Conservation (phyloP, 2,329 filamentous ascomycete species). For the Magnaporthiopsis incrustans region DNA sequence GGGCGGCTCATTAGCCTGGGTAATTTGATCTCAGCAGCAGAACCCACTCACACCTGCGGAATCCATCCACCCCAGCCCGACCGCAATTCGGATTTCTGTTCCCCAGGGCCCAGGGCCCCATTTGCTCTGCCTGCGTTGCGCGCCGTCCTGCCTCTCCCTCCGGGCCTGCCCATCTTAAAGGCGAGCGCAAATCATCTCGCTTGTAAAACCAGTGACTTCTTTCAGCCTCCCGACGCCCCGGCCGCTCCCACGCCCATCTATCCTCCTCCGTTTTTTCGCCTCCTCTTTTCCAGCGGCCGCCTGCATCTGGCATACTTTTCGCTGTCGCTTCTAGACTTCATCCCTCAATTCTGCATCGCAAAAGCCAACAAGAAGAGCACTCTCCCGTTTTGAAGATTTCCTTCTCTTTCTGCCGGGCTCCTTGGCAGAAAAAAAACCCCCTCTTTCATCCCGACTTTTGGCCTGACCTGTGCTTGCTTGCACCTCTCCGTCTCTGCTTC, state of each 20-base stretch:
- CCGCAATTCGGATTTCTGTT: slow-evolving; percentile 1
- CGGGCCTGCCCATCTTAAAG: slow-evolving; percentile 5
- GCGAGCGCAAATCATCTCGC: slow-evolving; percentile 8
- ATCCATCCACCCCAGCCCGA: slow-evolving; percentile 6
- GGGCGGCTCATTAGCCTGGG: slow-evolving; percentile 2
- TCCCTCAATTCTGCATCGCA: slow-evolving; percentile 5
- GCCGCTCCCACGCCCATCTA: background rate
- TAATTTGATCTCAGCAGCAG: slow-evolving; percentile 5
- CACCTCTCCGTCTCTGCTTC: background rate
- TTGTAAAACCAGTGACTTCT: slow-evolving; percentile 5
- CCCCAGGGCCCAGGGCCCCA: slow-evolving; percentile 1
- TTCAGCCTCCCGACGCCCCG: slow-evolving; percentile 2
- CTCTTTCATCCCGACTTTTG: slow-evolving; percentile 2
- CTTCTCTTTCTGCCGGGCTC: background rate
- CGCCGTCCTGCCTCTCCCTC: background rate
- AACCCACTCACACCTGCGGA: slow-evolving; percentile 8
- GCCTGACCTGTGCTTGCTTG: background rate
- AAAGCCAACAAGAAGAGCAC: background rate
- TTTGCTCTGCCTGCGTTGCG: background rate
- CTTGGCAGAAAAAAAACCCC: background rate
- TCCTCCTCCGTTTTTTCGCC: background rate
- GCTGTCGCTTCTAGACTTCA: slow-evolving; percentile 2
- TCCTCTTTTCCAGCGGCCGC: background rate
- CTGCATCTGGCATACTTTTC: background rate
- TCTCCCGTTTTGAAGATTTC: background rate